Evolutionary conservation across 2,329 filamentous ascomycete species (phyloP).

Genomic region (Aurifilum marmelostoma): DNA sequence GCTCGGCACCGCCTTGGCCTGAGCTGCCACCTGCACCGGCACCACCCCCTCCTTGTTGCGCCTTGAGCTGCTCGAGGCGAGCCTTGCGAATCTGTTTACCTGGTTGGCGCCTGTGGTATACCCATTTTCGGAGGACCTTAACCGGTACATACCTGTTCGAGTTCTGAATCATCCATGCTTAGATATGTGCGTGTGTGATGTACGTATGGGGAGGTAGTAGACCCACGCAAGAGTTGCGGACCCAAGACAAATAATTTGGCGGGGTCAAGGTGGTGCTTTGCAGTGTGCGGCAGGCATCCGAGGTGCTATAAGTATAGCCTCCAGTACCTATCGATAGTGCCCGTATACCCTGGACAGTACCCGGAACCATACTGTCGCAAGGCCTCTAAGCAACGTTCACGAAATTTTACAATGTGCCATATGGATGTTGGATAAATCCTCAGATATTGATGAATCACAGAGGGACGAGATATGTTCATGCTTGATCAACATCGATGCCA

Average conservation of each 20-base stretch:
- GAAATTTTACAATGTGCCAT: neutral
- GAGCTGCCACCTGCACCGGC: constrained; percentile 50
- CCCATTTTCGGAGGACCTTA: neutral
- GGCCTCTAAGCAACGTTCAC: neutral
- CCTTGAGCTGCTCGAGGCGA: constrained; percentile 89
- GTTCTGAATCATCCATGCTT: constrained; percentile 32
- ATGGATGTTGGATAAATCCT: neutral
- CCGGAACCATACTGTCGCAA: neutral
- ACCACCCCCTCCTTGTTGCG: constrained; percentile 60
- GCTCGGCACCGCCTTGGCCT: constrained; percentile 61
- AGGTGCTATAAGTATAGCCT: neutral
- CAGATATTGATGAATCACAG: neutral
- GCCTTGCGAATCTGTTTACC: constrained; percentile 78
- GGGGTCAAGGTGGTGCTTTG: constrained; percentile 19
- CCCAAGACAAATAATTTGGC: constrained; percentile 24
- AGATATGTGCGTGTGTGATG: neutral
- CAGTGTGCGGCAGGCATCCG: constrained; percentile 7
- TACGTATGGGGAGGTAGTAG: neutral
- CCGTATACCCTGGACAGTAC: neutral
- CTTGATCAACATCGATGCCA: neutral
- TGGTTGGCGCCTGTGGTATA: neutral
- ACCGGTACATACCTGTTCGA: constrained; percentile 29
- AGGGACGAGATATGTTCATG: neutral
- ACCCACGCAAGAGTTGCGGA: neutral
- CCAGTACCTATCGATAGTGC: constrained; percentile 2